A percentile compares a stretch with the other conserved stretches of the same genome.
Evolutionary conservation across 768 basidiomycete genomes (phyloP).

Genomic region (Amanita pseudoporphyria): DNA sequence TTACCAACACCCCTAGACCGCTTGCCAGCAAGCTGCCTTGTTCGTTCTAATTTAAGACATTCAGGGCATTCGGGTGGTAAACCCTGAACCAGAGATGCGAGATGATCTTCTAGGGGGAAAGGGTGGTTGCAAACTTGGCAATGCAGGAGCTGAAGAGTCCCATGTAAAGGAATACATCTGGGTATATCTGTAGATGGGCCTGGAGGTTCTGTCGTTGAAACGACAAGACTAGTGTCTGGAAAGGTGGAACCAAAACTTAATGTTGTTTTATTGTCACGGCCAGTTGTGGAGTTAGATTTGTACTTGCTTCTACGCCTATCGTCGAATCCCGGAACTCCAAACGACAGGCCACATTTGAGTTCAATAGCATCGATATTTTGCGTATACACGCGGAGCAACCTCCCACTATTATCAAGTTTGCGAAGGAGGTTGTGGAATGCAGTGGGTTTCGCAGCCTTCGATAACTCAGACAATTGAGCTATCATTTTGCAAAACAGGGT

Average conservation of each 20-base stretch:
- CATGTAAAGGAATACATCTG: conserved; percentile 84
- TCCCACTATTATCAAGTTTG: conserved; percentile 62
- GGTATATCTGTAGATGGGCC: conserved; percentile 38
- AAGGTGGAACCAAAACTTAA: too few species aligned
- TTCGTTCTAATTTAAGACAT: conserved; percentile 59
- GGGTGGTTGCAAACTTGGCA: conserved; percentile 76
- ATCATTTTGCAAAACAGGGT: conserved; percentile 86
- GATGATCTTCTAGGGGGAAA: conserved; percentile 52
- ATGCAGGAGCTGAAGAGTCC: conserved; percentile 69
- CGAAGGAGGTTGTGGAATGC: conserved; percentile 73
- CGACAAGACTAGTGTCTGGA: too few species aligned
- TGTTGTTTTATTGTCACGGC: conserved; percentile 12
- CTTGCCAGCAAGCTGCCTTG: conserved; percentile 67
- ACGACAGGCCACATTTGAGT: conserved; percentile 74
- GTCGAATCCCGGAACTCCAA: conserved; percentile 70
- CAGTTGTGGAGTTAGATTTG: conserved; percentile 39
- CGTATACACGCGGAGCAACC: conserved; percentile 80
- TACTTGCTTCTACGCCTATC: conserved; percentile 41
- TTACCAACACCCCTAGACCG: conserved; percentile 72
- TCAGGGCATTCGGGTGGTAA: conserved; percentile 69
- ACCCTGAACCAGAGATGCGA: conserved; percentile 51
- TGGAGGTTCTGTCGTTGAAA: too few species aligned
- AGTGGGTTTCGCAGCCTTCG: conserved; percentile 66
- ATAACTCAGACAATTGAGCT: conserved; percentile 66
- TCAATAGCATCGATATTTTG: conserved; percentile 94